Conservation (phyloP, 2,329 filamentous ascomycete genomes). For the Penicillium griseofulvum region DNA sequence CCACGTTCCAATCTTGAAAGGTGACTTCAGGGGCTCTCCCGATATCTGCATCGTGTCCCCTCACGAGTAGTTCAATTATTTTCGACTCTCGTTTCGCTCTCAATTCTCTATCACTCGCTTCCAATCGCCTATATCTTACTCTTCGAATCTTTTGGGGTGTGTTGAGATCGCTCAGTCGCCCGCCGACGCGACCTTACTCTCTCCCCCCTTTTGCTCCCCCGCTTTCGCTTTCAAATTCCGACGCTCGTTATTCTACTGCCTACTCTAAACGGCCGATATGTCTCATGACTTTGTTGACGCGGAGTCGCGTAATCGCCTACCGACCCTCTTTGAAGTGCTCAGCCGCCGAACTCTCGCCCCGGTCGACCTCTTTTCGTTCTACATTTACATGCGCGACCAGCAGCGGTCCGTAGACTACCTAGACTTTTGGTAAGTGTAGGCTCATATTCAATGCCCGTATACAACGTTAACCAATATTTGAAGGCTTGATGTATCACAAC, state of each 20-base stretch:
- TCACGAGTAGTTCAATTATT: conserved; percentile 8
- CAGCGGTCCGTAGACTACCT: conserved; percentile 97
- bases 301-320: conserved; percentile 73
- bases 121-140: neutral
- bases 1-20: no score
- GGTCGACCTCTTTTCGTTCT: conserved; percentile 97
- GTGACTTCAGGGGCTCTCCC: conserved; percentile 4
- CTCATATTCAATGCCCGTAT: neutral
- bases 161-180: neutral
- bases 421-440: conserved; percentile 82
- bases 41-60: conserved; percentile 13
- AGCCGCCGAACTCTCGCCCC: conserved; percentile 91
- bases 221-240: conserved; percentile 14
- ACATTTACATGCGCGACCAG: conserved; percentile 99
- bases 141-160: neutral
- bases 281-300: conserved; percentile 35
- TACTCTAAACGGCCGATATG: conserved; percentile 22
- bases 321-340: conserved; percentile 92
- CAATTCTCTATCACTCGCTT: neutral
- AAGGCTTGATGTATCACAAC: conserved; percentile 98
- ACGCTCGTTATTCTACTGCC: conserved; percentile 16
- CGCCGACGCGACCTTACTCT: conserved; percentile 11
- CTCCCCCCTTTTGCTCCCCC: conserved; percentile 21
- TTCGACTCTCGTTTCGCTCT: conserved; percentile 11
- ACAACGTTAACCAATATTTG: neutral